Percentiles rank a stretch among this genome's conserved stretches.
Conservation (phyloP, 768 basidiomycete genomes). For the Tricholoma flavovirens region DNA sequence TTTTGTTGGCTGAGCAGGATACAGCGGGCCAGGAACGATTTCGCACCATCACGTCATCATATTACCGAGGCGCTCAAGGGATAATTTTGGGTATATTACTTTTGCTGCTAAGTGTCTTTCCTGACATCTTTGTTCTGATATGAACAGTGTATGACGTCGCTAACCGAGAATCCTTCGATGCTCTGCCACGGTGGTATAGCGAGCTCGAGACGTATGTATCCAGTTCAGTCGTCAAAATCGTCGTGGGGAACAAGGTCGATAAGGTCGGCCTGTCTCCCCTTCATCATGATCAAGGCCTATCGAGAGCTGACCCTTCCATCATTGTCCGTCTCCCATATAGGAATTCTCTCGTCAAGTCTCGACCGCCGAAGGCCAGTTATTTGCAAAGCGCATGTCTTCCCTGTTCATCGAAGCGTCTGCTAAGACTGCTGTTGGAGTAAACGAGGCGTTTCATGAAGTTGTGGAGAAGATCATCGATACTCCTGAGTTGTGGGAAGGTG, state of each 20-base stretch:
- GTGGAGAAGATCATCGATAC: constrained; percentile 81
- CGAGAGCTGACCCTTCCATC: background rate
- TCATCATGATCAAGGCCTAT: background rate
- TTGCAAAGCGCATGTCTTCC: constrained; percentile 76
- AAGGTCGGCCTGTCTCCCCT: constrained; percentile 43
- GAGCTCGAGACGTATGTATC: constrained; percentile 94
- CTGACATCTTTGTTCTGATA: background rate
- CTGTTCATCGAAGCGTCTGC: constrained; percentile 91
- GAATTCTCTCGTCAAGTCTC: constrained; percentile 89
- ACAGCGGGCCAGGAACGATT: constrained; percentile 98
- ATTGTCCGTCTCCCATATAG: constrained; percentile 29
- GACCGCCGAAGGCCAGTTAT: constrained; percentile 68
- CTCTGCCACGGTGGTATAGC: constrained; percentile 87
- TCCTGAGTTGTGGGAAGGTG: constrained; percentile 67
- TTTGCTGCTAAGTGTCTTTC: background rate
- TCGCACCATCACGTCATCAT: constrained; percentile 89
- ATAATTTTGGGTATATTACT: constrained; percentile 57
- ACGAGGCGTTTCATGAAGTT: constrained; percentile 65
- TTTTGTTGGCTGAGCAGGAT: constrained; percentile 46
- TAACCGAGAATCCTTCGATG: constrained; percentile 88
- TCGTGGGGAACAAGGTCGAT: constrained; percentile 94
- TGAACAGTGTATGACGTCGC: constrained; percentile 91
- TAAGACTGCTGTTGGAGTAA: constrained; percentile 83
- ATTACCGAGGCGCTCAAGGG: constrained; percentile 87
- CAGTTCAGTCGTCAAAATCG: constrained; percentile 82